Evolutionary conservation across 2,329 filamentous ascomycete genomes (phyloP).

Genomic region (Immersiporthe knoxdaviesiana): DNA sequence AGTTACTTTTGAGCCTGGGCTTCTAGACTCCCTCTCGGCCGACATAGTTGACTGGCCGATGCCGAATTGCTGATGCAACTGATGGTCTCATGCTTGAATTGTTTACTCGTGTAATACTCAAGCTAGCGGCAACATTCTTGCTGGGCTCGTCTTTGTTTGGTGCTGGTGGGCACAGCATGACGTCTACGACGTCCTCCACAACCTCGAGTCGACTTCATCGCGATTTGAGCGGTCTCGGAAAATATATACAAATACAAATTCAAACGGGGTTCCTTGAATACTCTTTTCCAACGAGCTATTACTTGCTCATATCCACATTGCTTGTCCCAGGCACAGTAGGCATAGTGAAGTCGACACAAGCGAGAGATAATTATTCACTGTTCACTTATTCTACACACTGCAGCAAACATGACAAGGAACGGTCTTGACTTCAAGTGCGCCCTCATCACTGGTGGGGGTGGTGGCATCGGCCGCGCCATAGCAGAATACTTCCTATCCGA

Average conservation of each 20-base stretch:
- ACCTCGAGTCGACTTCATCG: not conserved
- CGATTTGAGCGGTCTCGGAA: too few species aligned
- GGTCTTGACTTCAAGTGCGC: constrained; percentile 47
- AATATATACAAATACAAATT: not conserved
- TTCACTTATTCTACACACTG: not conserved
- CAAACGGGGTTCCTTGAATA: too few species aligned
- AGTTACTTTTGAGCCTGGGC: not conserved
- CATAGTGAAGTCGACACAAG: not conserved
- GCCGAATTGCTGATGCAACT: too few species aligned
- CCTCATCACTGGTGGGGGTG: constrained; percentile 54
- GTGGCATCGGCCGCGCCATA: constrained; percentile 55
- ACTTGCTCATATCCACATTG: not conserved
- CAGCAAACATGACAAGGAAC: constrained; percentile 24
- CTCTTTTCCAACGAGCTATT: too few species aligned
- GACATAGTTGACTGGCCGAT: too few species aligned
- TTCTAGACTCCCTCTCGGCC: too few species aligned
- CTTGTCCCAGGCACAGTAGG: not conserved
- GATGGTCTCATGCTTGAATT: too few species aligned
- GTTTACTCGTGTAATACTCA: too few species aligned
- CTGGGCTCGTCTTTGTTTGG: too few species aligned
- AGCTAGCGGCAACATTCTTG: too few species aligned
- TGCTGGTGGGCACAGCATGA: not conserved
- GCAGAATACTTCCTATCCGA: constrained; percentile 49
- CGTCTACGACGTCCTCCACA: not conserved
- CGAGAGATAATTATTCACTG: not conserved